Evolutionary conservation across 1,139 yeast species (phyloP), one percentile per base, ranked within the genome.

Genomic region (Taphrina wiesneri): DNA sequence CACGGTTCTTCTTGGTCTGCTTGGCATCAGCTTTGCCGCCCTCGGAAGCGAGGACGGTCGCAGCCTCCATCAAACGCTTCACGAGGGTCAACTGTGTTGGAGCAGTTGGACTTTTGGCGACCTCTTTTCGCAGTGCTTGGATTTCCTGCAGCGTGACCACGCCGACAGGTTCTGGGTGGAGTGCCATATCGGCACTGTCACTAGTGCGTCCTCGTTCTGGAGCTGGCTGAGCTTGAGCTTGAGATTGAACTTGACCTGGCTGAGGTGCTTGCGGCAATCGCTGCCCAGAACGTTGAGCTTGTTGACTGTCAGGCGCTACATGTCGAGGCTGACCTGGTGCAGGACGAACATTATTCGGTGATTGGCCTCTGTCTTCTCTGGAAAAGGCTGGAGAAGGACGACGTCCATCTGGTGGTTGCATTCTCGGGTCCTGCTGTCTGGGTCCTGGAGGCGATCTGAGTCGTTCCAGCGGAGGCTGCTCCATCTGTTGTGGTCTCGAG

Each of bases 71-170:
- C 26, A 84, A 71, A 1, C 78, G 74, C 68, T 81, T 80, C 13
- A 85, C 83, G 84, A 85, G 83, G 39, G 75, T 75, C 67, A 83
- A 73, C 71, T 83, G 86, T n/a, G 81, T 70, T 3, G 70, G 73
- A 0, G 83, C 60, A 34, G 71, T 67, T 9, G 68, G 46, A 23
- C 59, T 43, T 54, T 53, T 43, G 7, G 65, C 36, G 26, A 43
- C 45, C 4, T 53, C 65, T 13, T 26, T 56, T 15, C 54, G 39
- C 46, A 54, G 43, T 13, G 26, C 21, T 3, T 53, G 54, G 39
- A 62, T 43, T 3, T 34, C 51, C 21, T 21, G 28, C 36, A 62
- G 25, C 11, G 65, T 53, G 46, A 54, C 53, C 23, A 45, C 53
- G n/a, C 53, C 36, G 5, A 25, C 57, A 13, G 51, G 47, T 34